Evolutionary conservation across 345 rosid genomes (phyloP).

Genomic region (Citrus unshiu): DNA sequence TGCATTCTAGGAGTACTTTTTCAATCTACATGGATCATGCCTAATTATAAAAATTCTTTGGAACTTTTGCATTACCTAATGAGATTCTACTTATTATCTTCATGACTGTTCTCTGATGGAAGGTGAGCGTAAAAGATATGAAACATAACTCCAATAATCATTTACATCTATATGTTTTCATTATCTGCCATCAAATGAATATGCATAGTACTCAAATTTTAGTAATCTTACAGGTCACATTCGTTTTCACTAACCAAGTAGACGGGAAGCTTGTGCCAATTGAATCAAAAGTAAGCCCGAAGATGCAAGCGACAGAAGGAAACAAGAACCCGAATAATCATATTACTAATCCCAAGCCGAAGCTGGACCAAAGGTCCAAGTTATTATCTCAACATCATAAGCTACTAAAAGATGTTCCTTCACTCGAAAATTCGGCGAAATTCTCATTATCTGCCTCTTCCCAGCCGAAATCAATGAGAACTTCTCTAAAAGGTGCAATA

Average conservation of each 20-base stretch:
- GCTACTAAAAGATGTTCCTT: conserved; percentile 27
- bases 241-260: conserved; percentile 87
- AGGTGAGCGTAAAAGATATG: too few species aligned
- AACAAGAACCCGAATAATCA: conserved; percentile 1
- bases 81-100: not conserved
- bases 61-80: not conserved
- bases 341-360: conserved; percentile 19
- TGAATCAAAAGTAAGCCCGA: conserved; percentile 47
- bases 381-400: conserved; percentile 36
- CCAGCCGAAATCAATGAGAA: conserved; percentile 31
- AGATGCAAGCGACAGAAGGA: conserved; percentile 25
- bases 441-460: conserved; percentile 24
- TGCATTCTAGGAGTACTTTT: not conserved
- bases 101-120: not conserved
- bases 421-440: conserved; percentile 13
- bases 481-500: conserved; percentile 22
- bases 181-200: not conserved
- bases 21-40: not conserved
- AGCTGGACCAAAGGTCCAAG: conserved; percentile 24
- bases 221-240: conserved; percentile 58
- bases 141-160: not conserved
- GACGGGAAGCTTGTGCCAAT: conserved; percentile 90
- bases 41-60: not conserved
- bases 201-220: not conserved
- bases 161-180: not conserved